Percentiles rank a stretch among this genome's conserved stretches.
phyloP scores from a whole-genome alignment of 306 rosid genomes.

The Lotus japonicus region DNA sequence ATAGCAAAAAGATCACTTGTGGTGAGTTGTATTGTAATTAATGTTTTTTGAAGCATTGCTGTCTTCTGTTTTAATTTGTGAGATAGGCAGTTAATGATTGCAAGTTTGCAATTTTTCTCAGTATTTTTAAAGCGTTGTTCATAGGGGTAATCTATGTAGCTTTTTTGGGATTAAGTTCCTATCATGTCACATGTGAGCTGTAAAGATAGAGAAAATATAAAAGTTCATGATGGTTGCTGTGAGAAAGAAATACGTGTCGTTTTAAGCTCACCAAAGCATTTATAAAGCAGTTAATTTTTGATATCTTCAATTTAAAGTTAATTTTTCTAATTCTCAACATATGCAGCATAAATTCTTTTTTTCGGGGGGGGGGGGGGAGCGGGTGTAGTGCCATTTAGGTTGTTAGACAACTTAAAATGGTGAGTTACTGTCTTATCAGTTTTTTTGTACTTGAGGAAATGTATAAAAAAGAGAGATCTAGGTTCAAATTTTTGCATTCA shows the following conservation, averaged over 20 bases:
- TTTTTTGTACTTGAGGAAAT: constrained; percentile 6
- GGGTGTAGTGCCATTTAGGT: background rate
- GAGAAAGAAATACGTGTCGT: background rate
- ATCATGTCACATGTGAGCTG: background rate
- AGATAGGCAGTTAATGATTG: background rate
- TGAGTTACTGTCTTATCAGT: background rate
- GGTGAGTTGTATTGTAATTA: constrained; percentile 48
- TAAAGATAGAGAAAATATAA: background rate
- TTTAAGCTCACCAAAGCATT: background rate
- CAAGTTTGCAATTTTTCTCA: background rate
- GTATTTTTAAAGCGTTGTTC: background rate
- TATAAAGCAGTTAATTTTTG: background rate
- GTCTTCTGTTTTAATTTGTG: background rate
- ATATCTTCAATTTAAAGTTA: constrained; percentile 1
- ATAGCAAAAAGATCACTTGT: constrained; percentile 59
- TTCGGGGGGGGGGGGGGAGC: background rate
- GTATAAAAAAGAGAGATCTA: background rate
- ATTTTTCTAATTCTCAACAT: background rate
- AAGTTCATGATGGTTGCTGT: background rate
- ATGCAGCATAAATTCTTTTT: background rate
- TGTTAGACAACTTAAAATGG: background rate
- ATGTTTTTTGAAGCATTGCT: background rate
- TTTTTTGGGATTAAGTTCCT: constrained; percentile 8
- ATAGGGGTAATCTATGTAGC: background rate
- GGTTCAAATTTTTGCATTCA: background rate